Evolutionary conservation across 257 asterid genomes (phyloP), one percentile per base, ranked within the genome.

Genomic region (Gardenia jasminoides): DNA sequence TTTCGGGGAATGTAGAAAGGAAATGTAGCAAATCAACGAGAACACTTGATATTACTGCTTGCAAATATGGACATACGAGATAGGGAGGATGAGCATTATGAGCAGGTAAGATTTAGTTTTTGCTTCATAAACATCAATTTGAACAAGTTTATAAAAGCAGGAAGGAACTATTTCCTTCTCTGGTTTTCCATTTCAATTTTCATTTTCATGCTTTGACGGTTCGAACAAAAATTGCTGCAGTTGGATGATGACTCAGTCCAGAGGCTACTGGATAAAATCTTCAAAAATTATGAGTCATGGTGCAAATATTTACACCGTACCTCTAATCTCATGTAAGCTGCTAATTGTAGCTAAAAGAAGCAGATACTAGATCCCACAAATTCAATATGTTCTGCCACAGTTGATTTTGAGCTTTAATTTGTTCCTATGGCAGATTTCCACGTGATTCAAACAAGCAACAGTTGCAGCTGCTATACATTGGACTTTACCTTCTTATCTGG

Each of bases 11-110:
- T 92, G 85, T 85, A 96, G 99, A 93, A 93, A 91, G 98, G 97
- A 85, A 96, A 96, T 83, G 97, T 92, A 68, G 97, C 97, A 36
- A 96, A 96, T 88, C 99, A 96, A 86, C 87, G 99, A 80, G 99
- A 96, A 81, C 99, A 96, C 91, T 86, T 96, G 88, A 91, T 96
- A 77, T 85, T 96, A 90, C 90, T 96, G 82, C 92, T 96, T 78
- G 98, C 98, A 79, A 96, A 96, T 85, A 89, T 93, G 93, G 97
- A 92, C 82, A 89, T 86, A 76, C 87, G 98, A 88, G 88, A 90
- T 47, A 90, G 83, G 88, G 88, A 80, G 87, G 88, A 83, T 66
- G 89, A 80, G 44, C 90, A 80, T 72, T 88, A 90, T 80, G 90
- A 77, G 50, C 88, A 78, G 74, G 99, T 96, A 85, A 86, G 87